Percentiles rank a stretch among this genome's conserved stretches.
phyloP scores from a whole-genome alignment of 2,329 filamentous ascomycete species.

The Graphilbum fragrans region DNA sequence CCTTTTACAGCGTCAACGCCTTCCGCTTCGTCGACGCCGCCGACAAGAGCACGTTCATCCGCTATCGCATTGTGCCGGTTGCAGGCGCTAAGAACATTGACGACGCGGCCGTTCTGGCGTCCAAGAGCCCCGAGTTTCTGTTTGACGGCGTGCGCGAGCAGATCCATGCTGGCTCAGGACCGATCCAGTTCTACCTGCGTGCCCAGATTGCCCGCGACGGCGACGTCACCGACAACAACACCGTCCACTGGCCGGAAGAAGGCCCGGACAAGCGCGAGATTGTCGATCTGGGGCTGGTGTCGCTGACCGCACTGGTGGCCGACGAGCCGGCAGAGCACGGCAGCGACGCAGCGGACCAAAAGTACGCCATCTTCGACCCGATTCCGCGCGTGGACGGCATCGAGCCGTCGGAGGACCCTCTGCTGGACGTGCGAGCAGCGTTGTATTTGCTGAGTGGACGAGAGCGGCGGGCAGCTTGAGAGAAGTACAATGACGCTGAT shows the following conservation, averaged over 20 bases:
- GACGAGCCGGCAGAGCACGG: too few relatives aligned
- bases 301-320: conserved; percentile 24
- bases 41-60: conserved; percentile 29
- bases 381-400: conserved; percentile 43
- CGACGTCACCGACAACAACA: conserved; percentile 16
- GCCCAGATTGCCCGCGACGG: conserved; percentile 29
- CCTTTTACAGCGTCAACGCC: conserved; percentile 35
- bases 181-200: conserved; percentile 31
- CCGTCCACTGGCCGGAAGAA: conserved; percentile 35
- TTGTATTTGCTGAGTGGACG: conserved; percentile 43
- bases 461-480: conserved; percentile 37
- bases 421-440: conserved; percentile 41
- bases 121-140: conserved; percentile 29
- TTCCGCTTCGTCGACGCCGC: conserved; percentile 28
- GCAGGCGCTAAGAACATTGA: conserved; percentile 26
- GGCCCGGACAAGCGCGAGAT: conserved; percentile 38
- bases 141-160: conserved; percentile 32
- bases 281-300: conserved; percentile 37
- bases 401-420: conserved; percentile 38
- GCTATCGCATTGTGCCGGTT: conserved; percentile 36
- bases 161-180: conserved; percentile 15
- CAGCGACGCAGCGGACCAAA: conserved; percentile 30
- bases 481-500: too few relatives aligned
- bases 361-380: conserved; percentile 45
- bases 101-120: conserved; percentile 22